Percentiles rank a stretch among this genome's conserved stretches.
phyloP scores from a whole-genome alignment of 345 rosid genomes.

The Aquilaria yunnanensis region DNA sequence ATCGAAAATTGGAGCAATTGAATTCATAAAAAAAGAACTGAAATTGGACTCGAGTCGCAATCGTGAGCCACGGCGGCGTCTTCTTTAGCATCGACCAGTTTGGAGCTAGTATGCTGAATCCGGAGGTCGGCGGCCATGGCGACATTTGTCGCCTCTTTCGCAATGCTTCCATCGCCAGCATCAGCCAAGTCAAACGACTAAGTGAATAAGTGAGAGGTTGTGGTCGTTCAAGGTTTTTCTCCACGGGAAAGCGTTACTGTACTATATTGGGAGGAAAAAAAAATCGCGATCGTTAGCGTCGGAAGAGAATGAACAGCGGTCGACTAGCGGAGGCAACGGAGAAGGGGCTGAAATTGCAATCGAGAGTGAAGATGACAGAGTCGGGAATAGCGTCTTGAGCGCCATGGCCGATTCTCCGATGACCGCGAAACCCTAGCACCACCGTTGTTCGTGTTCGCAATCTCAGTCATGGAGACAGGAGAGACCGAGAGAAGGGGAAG shows the following conservation, averaged over 20 bases:
- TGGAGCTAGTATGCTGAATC: no score
- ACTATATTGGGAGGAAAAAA: no score
- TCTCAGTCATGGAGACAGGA: background rate
- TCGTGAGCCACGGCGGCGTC: slow-evolving; percentile 21
- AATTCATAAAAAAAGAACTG: slow-evolving; percentile 16
- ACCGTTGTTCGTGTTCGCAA: slow-evolving; percentile 27
- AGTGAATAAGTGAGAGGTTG: no score
- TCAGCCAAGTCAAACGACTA: no score
- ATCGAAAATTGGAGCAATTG: no score
- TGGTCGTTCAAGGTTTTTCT: no score
- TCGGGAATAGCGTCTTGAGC: slow-evolving; percentile 76
- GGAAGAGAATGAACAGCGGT: slow-evolving; percentile 84
- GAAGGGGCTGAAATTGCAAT: slow-evolving; percentile 74
- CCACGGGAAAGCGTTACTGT: no score
- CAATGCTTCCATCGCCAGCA: no score
- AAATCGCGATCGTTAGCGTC: slow-evolving; percentile 23
- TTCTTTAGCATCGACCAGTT: no score
- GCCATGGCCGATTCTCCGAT: slow-evolving; percentile 26
- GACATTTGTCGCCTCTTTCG: no score
- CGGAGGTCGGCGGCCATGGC: no score
- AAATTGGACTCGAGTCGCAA: slow-evolving; percentile 49
- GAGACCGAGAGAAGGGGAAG: background rate
- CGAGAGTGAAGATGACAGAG: slow-evolving; percentile 72
- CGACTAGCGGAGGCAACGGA: slow-evolving; percentile 88
- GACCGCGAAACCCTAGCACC: slow-evolving; percentile 28